Conservation (phyloP, 345 rosid species). For the Luvunga scandens region DNA sequence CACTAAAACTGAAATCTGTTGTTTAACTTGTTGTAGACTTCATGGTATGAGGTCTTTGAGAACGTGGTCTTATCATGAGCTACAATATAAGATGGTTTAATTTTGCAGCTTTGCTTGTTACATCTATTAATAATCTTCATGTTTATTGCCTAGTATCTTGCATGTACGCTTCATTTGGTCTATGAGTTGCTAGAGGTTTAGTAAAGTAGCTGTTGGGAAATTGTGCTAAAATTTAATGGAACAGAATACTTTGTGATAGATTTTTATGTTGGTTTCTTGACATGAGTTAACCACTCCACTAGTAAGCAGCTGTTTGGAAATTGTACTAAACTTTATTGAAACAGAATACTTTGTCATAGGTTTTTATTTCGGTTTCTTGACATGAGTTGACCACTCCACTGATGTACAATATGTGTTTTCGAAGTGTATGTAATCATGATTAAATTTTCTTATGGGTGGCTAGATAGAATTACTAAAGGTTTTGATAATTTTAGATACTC, state of each 20-base stretch:
- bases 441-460: not conserved
- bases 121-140: not conserved
- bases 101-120: not conserved
- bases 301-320: too few species aligned
- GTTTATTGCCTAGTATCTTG: not conserved
- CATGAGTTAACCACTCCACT: too few species aligned
- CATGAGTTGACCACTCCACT: too few species aligned
- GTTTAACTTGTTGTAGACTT: not conserved
- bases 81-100: not conserved
- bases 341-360: too few species aligned
- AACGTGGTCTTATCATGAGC: too few species aligned
- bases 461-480: not conserved
- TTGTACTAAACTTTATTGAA: too few species aligned
- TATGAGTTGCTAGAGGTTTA: not conserved
- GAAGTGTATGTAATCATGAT: not conserved
- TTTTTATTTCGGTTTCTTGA: too few species aligned
- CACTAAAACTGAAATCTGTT: slow-evolving; percentile 9
- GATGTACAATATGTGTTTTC: not conserved
- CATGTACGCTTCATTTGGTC: not conserved
- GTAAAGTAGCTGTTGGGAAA: not conserved
- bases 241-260: too few species aligned
- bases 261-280: too few species aligned
- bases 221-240: not conserved
- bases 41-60: not conserved
- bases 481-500: not conserved